Evolutionary conservation across 192 early-diverging fungal genomes (phyloP).

Genomic region (Pilaira anomala): DNA sequence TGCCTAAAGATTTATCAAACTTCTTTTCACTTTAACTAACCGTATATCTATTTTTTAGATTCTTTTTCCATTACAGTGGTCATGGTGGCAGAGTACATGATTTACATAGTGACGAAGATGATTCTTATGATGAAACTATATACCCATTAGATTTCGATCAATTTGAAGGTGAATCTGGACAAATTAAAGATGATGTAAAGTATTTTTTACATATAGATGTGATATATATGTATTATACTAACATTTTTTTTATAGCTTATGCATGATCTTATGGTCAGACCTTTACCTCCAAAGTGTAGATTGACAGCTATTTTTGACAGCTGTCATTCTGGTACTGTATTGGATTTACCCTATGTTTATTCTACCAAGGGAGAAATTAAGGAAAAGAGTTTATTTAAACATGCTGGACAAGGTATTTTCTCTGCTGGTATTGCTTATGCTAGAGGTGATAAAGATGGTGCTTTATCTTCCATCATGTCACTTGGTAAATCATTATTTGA

Average conservation of each 20-base stretch:
- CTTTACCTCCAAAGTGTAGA: constrained; percentile 60
- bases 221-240: background rate
- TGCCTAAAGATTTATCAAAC: background rate
- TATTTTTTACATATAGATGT: background rate
- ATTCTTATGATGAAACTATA: constrained; percentile 78
- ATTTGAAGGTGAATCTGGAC: constrained; percentile 54
- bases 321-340: constrained; percentile 79
- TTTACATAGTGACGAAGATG: constrained; percentile 66
- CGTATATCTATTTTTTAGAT: constrained; percentile 33
- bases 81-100: constrained; percentile 63
- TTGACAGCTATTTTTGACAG: constrained; percentile 84
- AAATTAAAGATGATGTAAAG: constrained; percentile 65
- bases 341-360: constrained; percentile 80
- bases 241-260: constrained; percentile 29
- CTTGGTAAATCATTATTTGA: constrained; percentile 46
- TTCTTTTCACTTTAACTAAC: background rate
- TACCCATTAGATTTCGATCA: constrained; percentile 57
- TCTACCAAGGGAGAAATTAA: constrained; percentile 63
- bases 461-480: constrained; percentile 38
- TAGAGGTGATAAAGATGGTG: constrained; percentile 41
- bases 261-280: constrained; percentile 71
- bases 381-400: constrained; percentile 42
- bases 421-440: constrained; percentile 49
- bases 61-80: constrained; percentile 82
- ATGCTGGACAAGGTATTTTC: constrained; percentile 42